phyloP scores from a whole-genome alignment of 2,329 filamentous ascomycete genomes.

The Helicocarpus griseus region DNA sequence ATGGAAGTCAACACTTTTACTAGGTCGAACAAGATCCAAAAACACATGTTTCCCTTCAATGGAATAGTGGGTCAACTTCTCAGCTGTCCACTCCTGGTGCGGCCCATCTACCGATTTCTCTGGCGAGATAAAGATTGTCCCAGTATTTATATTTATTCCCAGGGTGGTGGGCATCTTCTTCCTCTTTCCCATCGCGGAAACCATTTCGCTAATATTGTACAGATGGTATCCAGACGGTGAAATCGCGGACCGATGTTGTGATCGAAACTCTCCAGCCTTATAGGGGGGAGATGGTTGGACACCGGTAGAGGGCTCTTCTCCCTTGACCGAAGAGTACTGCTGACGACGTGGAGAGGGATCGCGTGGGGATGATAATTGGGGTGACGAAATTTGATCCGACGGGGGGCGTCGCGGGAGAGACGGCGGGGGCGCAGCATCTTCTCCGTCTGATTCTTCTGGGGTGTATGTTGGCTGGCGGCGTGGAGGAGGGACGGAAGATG shows the following conservation, averaged over 20 bases:
- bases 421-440: conserved; percentile 46
- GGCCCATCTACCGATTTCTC: conserved; percentile 75
- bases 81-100: conserved; percentile 84
- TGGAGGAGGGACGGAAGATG: conserved; percentile 25
- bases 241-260: conserved; percentile 32
- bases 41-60: conserved; percentile 98
- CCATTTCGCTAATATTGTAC: conserved; percentile 96
- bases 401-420: conserved; percentile 54
- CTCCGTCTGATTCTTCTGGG: conserved; percentile 60
- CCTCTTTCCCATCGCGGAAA: conserved; percentile 90
- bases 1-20: conserved; percentile 93
- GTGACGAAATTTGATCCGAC: conserved; percentile 39
- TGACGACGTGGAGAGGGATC: conserved; percentile 37
- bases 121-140: conserved; percentile 81
- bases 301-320: conserved; percentile 28
- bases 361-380: conserved; percentile 48
- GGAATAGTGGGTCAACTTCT: conserved; percentile 94
- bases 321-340: conserved; percentile 27
- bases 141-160: conserved; percentile 83
- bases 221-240: conserved; percentile 79
- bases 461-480: conserved; percentile 45
- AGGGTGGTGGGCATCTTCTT: conserved; percentile 98
- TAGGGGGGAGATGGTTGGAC: conserved; percentile 47
- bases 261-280: conserved; percentile 33
- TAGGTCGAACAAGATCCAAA: conserved; percentile 80